Conservation (phyloP, 768 basidiomycete species). For the Leccinellum rugosiceps region DNA sequence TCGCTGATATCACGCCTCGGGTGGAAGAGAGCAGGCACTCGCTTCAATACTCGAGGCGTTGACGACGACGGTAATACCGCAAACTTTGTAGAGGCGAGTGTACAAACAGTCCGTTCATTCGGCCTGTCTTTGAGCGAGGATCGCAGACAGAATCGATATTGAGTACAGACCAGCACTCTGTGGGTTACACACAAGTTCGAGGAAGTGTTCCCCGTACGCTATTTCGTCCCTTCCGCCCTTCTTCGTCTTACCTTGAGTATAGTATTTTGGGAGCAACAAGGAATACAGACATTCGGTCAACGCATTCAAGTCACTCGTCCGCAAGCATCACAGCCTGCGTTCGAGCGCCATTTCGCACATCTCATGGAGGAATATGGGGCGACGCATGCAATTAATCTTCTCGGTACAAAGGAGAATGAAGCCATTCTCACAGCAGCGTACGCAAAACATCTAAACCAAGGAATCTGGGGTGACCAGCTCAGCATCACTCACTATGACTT, state of each 20-base stretch:
- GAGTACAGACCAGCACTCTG: constrained; percentile 80
- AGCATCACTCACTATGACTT: constrained; percentile 92
- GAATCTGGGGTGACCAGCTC: constrained; percentile 62
- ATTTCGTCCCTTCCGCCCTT: constrained; percentile 2
- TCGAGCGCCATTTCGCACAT: constrained; percentile 89
- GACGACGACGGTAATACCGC: constrained; percentile 95
- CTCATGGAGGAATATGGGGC: constrained; percentile 83
- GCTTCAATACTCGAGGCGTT: constrained; percentile 95
- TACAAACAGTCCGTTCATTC: constrained; percentile 1
- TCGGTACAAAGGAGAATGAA: constrained; percentile 93
- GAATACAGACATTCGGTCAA: constrained; percentile 90
- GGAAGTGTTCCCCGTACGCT: constrained; percentile 90
- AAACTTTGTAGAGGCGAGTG: constrained; percentile 89
- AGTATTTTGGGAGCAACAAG: constrained; percentile 99
- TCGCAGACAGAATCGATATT: constrained; percentile 85
- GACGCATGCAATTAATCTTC: constrained; percentile 85
- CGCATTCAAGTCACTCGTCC: constrained; percentile 94
- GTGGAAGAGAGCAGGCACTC: constrained; percentile 94
- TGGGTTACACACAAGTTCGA: constrained; percentile 91
- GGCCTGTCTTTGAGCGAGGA: constrained; percentile 7
- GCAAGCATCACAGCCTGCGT: constrained; percentile 94
- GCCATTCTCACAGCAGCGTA: constrained; percentile 80
- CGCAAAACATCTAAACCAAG: constrained; percentile 68
- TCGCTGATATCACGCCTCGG: constrained; percentile 84
- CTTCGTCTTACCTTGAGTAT: constrained; percentile 13